Evolutionary conservation across 2,329 filamentous ascomycete genomes (phyloP), one percentile per base, ranked within the genome.

Genomic region (Trichoderma breve): DNA sequence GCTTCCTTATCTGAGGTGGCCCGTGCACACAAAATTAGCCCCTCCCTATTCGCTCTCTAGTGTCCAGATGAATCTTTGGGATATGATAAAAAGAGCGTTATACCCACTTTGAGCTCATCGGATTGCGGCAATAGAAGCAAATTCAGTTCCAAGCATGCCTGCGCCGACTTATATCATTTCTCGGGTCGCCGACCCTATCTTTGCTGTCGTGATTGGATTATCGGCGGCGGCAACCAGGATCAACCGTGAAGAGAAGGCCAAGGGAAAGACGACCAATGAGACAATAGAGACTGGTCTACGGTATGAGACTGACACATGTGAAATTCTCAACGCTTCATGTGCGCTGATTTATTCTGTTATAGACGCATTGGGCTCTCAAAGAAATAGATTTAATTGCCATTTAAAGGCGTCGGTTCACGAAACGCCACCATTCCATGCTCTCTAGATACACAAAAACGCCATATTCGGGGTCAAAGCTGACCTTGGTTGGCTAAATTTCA

Each of bases 141-240:
- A 47, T 39, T 53, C 24, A 12, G 57, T 24, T 2, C 26, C 18
- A 30, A 78, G 26, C 63, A 89, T 89, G 87, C 79, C 87, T 74
- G 80, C 84, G 26, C 86, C 87, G 6, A 84, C 86, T 2, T 90
- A 89, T 77, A 89, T 90, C 73, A 88, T 90, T 71, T 89, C 88
- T n/a, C 83, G 84, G 76, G 83, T 84, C 8, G 87, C 84, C 21
- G 88, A 90, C 74, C 88, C 88, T 21, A 84, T 90, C 43, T 90
- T 90, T 68, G 88, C 87, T 51, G 76, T 90, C 15, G 77, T 85
- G 71, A 89, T 90, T 68, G 88, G 88, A 21, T 75, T 89, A 32
- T 84, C 84, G 28, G 88, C 88, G 2, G 87, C 88, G 30, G 85
- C 81, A 11, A 85, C 84, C 57, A 84, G 88, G 73, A 89, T 90